Evolutionary conservation across 169 alveolate species (phyloP).

Genomic region (Cryptosporidium xiaoi): DNA sequence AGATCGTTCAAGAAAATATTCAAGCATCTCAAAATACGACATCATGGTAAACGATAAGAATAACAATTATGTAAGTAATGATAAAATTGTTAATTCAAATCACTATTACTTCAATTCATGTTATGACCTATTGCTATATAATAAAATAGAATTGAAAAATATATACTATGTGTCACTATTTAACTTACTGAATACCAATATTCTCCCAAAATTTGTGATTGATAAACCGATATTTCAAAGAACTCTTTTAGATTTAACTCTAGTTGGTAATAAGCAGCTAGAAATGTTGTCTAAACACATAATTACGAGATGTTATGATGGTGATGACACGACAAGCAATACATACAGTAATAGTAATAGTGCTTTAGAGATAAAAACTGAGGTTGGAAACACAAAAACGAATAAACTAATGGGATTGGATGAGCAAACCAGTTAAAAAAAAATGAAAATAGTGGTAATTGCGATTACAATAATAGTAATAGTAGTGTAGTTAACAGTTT

Average conservation of each 20-base stretch:
- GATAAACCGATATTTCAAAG: not conserved
- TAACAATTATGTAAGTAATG: not conserved
- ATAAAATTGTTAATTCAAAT: slow-evolving; percentile 4
- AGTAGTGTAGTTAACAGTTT: too few species aligned
- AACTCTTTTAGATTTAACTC: slow-evolving; percentile 25
- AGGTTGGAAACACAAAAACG: too few species aligned
- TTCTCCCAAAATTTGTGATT: not conserved
- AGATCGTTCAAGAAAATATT: too few species aligned
- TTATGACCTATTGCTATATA: slow-evolving; percentile 15
- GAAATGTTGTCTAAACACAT: not conserved
- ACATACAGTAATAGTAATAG: too few species aligned
- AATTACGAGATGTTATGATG: too few species aligned
- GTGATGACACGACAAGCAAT: too few species aligned
- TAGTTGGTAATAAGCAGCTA: slow-evolving; percentile 16
- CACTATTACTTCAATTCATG: slow-evolving; percentile 14
- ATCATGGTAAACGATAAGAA: not conserved
- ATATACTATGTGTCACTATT: slow-evolving; percentile 6
- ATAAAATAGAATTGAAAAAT: slow-evolving; percentile 11
- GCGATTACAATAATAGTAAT: too few species aligned
- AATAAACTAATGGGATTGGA: too few species aligned
- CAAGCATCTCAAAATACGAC: too few species aligned
- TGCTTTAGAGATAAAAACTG: too few species aligned
- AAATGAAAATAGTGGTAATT: too few species aligned
- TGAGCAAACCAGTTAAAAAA: too few species aligned
- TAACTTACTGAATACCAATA: not conserved